Evolutionary conservation across 129 eudicot genomes (phyloP), one percentile per base, ranked within the genome.

Genomic region (Gnaphalium uliginosum): DNA sequence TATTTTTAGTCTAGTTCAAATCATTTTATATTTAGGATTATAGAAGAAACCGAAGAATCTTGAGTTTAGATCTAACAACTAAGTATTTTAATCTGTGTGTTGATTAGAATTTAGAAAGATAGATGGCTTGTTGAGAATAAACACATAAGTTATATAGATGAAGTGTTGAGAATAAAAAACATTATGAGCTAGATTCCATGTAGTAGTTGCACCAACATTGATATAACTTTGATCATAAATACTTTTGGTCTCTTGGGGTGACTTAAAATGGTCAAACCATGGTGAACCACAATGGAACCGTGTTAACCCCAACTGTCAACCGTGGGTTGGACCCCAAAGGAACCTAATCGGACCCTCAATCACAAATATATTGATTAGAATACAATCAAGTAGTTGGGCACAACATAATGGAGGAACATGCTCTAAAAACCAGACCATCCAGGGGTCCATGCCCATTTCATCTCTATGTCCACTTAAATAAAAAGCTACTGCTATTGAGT

Each of bases 371-470:
- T 62, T 64, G 73, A 63, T 72, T 79, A 65, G 62, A 72, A 72
- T 33, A 75, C 71, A 74, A 78, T 70, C 79, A 69, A 74, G 63
- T 78, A 69, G 77, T 78, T 78, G 86, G 83, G 37, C 24, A 71
- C 59, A 71, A 29, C 73, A 83, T 79, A 69, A 78, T 74, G 73
- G 69, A 69, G 69, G 71, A 76, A 74, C 83, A 78, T 74, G 62
- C 72, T 77, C 78, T 54, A 77, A 13, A 33, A 68, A 72, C 82
- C 71, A 57, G 46, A 78, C 77, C 77, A 74, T 50, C 69, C 30
- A 17, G 67, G 81, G 86, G 81, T 78, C 86, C 86, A 83, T 83
- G 56, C 62, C 65, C 78, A 68, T 80, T 59, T 66, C 63, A 69
- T 65, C 43, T 66, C 46, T 78, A 69, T 54, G 46, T 66, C 17